Evolutionary conservation across 495 filamentous ascomycete genomes (phyloP).

Genomic region (Penicillium odoratum): DNA sequence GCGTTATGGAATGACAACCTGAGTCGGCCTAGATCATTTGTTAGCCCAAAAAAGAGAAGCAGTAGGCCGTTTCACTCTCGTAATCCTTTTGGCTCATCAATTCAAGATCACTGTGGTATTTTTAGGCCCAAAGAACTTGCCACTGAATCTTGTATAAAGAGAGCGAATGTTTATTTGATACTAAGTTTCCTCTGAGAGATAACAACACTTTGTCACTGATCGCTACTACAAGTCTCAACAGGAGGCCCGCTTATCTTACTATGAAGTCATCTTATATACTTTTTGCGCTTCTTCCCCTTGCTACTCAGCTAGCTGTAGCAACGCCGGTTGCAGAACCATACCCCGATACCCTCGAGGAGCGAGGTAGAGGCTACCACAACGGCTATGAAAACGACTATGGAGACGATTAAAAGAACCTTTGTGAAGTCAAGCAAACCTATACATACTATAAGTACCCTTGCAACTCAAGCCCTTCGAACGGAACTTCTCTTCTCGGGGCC

Average conservation of each 20-base stretch:
- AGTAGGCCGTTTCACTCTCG: background rate
- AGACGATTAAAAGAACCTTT: conserved; percentile 4
- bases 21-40: conserved; percentile 2
- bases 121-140: background rate
- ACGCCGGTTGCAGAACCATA: conserved; percentile 7
- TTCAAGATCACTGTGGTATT: background rate
- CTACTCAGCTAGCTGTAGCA: background rate
- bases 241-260: background rate
- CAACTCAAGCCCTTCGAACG: conserved; percentile 8
- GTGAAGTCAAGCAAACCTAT: conserved; percentile 12
- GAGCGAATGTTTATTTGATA: background rate
- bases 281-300: conserved; percentile 7
- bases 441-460: conserved; percentile 18
- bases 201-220: background rate
- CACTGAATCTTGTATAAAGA: conserved; percentile 1
- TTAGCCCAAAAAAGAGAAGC: background rate
- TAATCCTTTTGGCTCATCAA: background rate
- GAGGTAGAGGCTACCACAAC: conserved; percentile 1
- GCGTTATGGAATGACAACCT: background rate
- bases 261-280: conserved; percentile 14
- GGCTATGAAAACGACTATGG: background rate
- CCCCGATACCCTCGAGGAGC: conserved; percentile 6
- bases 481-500: conserved; percentile 10
- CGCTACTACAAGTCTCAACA: background rate
- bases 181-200: background rate